A percentile compares a stretch with the other conserved stretches of the same genome.
Evolutionary conservation across 2,329 filamentous ascomycete genomes (phyloP).

Genomic region (Hymenoscyphus repandus): DNA sequence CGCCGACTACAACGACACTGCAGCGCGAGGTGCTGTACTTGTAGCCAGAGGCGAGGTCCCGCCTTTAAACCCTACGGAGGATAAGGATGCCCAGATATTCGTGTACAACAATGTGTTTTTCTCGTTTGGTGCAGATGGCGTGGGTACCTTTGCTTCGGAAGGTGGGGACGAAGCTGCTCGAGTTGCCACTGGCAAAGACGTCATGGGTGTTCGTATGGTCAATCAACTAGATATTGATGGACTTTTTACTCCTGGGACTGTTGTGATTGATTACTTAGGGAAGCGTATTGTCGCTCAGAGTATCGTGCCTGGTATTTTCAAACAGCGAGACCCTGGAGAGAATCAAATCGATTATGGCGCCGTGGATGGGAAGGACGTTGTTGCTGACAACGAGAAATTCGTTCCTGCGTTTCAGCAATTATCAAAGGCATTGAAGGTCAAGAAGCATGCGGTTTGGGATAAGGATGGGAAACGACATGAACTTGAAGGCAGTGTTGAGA

Average conservation of each 20-base stretch:
- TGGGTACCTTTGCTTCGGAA: constrained; percentile 93
- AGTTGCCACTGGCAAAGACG: constrained; percentile 94
- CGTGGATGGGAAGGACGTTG: constrained; percentile 92
- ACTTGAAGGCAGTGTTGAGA: constrained; percentile 92
- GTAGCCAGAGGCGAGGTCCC: constrained; percentile 90
- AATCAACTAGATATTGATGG: constrained; percentile 96
- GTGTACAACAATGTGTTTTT: constrained; percentile 99
- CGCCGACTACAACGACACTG: constrained; percentile 95
- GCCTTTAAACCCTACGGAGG: constrained; percentile 91
- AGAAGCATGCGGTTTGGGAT: constrained; percentile 96
- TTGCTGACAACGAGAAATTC: constrained; percentile 86
- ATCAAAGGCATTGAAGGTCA: constrained; percentile 84
- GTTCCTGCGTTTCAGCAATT: constrained; percentile 80
- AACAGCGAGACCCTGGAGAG: constrained; percentile 94
- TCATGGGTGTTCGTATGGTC: constrained; percentile 86
- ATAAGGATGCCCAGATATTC: constrained; percentile 90
- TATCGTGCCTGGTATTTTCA: constrained; percentile 98
- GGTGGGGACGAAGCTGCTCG: constrained; percentile 94
- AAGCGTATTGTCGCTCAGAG: constrained; percentile 97
- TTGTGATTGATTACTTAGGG: constrained; percentile 94
- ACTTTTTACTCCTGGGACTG: constrained; percentile 90
- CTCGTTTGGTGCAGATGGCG: constrained; percentile 94
- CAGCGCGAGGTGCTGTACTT: constrained; percentile 83
- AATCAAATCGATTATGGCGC: constrained; percentile 99
- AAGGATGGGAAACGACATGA: constrained; percentile 89